Base-by-base conservation (phyloP, 2,329 filamentous ascomycete genomes). In the Fusarium oligoseptatum region DNA sequence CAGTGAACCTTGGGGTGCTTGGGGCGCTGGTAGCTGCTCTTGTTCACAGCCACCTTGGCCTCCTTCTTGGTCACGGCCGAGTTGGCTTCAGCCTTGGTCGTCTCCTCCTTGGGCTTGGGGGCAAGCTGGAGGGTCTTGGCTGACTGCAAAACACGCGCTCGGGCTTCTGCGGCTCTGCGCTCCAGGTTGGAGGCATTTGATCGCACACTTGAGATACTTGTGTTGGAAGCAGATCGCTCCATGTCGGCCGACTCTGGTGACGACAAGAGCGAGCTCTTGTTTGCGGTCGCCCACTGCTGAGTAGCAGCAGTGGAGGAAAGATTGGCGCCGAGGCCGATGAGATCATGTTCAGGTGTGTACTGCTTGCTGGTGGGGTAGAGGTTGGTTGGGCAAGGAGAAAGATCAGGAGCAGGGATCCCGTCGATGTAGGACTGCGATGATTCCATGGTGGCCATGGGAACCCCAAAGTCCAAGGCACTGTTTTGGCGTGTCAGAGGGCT, bases 1-100 rank as follows among this genome's bases (percentile, higher is more conserved):
- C 95, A 97, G 79, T 89, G 89, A 71, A 94, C 91, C 81, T 93
- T 94, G 39, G 90, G 89, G 70, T 93, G 92, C 77, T 90, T 90
- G 29, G 93, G 93, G 17, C 93, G 92, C 60, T 87, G 84, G 70
- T 89, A 88, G 43, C 83, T 81, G 17, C 68, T 80, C 64, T 84
- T 81, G 75, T 85, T 87, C 29, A 87, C 84, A 24, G 82, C 78
- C 3, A 85, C 75, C 77, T 88, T 89, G 29, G 82, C 82, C 36
- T 84, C 84, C 63, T 83, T 85, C 71, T 83, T 83, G 34, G 57
- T 15, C 11, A 22, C 14, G 12, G 62, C 14, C 12, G 22, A 45
- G n/a, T 37, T 64, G 43, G 48, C 52, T 48, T 65, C 67, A 48
- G 6, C 57, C 56, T 63, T 72, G 39, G 24, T 29, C 7, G 60